Evolutionary conservation across 345 rosid genomes (phyloP).

Genomic region (Lepidium africanum): DNA sequence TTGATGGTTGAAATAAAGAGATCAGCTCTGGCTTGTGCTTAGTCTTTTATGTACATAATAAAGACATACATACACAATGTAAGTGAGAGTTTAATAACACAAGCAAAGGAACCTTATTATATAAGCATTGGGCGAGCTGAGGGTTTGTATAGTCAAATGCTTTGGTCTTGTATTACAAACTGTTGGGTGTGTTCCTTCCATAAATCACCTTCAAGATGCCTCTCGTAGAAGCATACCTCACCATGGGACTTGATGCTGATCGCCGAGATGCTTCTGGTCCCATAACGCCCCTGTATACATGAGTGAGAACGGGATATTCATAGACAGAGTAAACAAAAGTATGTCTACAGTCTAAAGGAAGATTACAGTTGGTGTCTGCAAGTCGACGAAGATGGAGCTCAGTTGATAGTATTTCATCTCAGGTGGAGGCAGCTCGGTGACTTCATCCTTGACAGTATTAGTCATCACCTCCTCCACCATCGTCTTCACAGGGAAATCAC

Average conservation of each 20-base stretch:
- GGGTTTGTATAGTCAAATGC: not conserved
- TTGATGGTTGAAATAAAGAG: slow-evolving; percentile 17
- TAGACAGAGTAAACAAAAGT: not conserved
- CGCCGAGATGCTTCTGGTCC: slow-evolving; percentile 67
- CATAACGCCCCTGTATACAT: slow-evolving; percentile 47
- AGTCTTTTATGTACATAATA: not conserved
- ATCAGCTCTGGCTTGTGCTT: not conserved
- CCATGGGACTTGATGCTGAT: slow-evolving; percentile 41
- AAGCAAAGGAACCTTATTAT: not conserved
- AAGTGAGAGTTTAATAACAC: not conserved
- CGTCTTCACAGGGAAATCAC: slow-evolving; percentile 42
- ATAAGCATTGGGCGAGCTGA: not conserved
- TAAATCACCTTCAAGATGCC: slow-evolving; percentile 37
- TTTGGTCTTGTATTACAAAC: slow-evolving; percentile 12
- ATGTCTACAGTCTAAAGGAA: not conserved
- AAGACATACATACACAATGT: not conserved
- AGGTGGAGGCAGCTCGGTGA: slow-evolving; percentile 37
- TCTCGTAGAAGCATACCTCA: slow-evolving; percentile 46
- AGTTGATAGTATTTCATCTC: slow-evolving; percentile 32
- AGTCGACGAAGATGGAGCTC: slow-evolving; percentile 63
- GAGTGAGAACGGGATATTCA: not conserved
- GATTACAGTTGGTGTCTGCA: slow-evolving; percentile 29
- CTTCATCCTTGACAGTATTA: slow-evolving; percentile 43
- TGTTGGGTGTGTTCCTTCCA: slow-evolving; percentile 44
- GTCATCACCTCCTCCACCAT: slow-evolving; percentile 55